Base-by-base conservation (phyloP, 208 protist genomes). In the Endotrypanum monterogeii region DNA sequence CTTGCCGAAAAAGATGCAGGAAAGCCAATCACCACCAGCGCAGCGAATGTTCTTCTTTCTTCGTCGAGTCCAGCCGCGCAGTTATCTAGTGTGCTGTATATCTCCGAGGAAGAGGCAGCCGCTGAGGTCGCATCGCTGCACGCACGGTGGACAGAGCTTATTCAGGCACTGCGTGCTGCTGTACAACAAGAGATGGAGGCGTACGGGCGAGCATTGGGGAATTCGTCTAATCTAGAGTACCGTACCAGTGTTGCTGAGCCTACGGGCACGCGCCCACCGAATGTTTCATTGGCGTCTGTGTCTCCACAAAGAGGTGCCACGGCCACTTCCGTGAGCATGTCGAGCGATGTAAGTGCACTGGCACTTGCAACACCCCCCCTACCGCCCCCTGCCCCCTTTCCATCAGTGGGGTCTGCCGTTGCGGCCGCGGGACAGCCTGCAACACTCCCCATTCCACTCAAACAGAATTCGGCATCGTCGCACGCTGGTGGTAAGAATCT, bases 181-280 rank as follows among this genome's bases (percentile, higher is more conserved):
- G 75, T 75, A 1, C 57, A 75, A 44, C 74, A 74, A 32, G 77
- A 83, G 55, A 77, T 62, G 71, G 73, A 76, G 30, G n/a, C 28
- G 20, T 84, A 79, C 55, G 66, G 79, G 76, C 72, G 76, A 20
- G 70, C 56, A 41, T n/a, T 78, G 35, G 55, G 79, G 28, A 55
- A 73, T 5, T 73, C 54, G 18, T 14, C n/a, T n/a, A 16, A 20
- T 25, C 51, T 25, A 37, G 9, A 35, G 9, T 9, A 39, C 35
- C 25, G 35, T 20, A 7, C 44, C 52, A 72, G 67, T 39, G n/a
- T 9, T 25, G 52, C 30, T 58, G 50, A 11, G 14, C 52, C 54
- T 32, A 35, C 32, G 2, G n/a, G 51, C 32, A 32, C 62, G 25
- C 62, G 35, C 8, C 25, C 62, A 6, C 39, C 25, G 9, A n/a